phyloP scores from a whole-genome alignment of 2,329 filamentous ascomycete genomes.

The Diplocarpon mali region DNA sequence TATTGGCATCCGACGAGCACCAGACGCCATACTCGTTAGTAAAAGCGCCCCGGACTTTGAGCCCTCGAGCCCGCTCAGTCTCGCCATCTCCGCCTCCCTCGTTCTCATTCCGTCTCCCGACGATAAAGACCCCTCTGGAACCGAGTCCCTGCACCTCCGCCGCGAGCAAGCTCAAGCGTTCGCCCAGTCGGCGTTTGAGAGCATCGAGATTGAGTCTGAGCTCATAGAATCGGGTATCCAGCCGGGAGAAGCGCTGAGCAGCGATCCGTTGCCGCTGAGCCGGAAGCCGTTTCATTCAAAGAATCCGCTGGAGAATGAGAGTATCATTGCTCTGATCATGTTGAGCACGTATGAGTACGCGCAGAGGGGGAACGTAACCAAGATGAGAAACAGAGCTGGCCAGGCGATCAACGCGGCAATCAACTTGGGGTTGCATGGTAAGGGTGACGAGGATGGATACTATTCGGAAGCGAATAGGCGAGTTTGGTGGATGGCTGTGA shows the following conservation, averaged over 20 bases:
- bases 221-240: slow-evolving; percentile 35
- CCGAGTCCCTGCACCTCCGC: slow-evolving; percentile 33
- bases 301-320: slow-evolving; percentile 36
- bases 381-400: slow-evolving; percentile 38
- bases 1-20: slow-evolving; percentile 18
- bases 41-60: slow-evolving; percentile 29
- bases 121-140: slow-evolving; percentile 21
- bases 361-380: slow-evolving; percentile 40
- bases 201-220: slow-evolving; percentile 38
- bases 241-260: slow-evolving; percentile 34
- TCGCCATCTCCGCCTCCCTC: slow-evolving; percentile 38
- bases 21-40: slow-evolving; percentile 27
- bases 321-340: slow-evolving; percentile 36
- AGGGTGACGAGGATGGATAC: slow-evolving; percentile 29
- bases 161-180: slow-evolving; percentile 38
- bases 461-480: slow-evolving; percentile 36
- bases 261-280: slow-evolving; percentile 17
- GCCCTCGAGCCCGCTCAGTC: slow-evolving; percentile 33
- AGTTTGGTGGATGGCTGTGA: slow-evolving; percentile 40
- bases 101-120: slow-evolving; percentile 36
- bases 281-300: slow-evolving; percentile 34
- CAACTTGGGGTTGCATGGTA: slow-evolving; percentile 33
- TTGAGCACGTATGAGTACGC: slow-evolving; percentile 42
- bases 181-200: slow-evolving; percentile 36
- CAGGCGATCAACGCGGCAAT: slow-evolving; percentile 38